phyloP scores from a whole-genome alignment of 495 filamentous ascomycete species.

The Hyaloscypha finlandica region DNA sequence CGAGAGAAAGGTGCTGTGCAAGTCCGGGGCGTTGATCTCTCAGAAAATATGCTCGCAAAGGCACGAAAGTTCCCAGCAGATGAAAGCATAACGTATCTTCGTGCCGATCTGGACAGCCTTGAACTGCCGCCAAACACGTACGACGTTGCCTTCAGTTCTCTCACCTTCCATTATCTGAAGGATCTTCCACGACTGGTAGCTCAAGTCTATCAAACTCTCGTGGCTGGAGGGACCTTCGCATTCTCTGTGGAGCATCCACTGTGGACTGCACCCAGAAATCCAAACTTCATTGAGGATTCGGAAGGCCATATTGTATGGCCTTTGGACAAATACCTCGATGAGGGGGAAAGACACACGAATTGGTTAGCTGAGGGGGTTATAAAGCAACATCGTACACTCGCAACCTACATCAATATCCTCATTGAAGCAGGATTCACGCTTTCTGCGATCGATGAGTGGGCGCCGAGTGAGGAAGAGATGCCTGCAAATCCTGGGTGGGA shows the following conservation, averaged over 20 bases:
- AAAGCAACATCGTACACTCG: slow-evolving; percentile 41
- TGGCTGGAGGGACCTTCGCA: slow-evolving; percentile 36
- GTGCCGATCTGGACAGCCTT: slow-evolving; percentile 36
- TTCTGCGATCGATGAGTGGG: slow-evolving; percentile 41
- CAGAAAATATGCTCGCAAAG: slow-evolving; percentile 38
- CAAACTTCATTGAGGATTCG: slow-evolving; percentile 29
- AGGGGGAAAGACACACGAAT: slow-evolving; percentile 29
- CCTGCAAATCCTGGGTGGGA: slow-evolving; percentile 28
- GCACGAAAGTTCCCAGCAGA: slow-evolving; percentile 33
- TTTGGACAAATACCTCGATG: slow-evolving; percentile 38
- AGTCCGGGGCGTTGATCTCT: slow-evolving; percentile 41
- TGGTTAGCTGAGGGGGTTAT: slow-evolving; percentile 39
- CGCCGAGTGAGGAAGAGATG: slow-evolving; percentile 28
- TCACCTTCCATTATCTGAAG: slow-evolving; percentile 40
- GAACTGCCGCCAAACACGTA: slow-evolving; percentile 26
- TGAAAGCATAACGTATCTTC: slow-evolving; percentile 32
- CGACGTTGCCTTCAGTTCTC: slow-evolving; percentile 40
- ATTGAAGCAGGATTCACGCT: slow-evolving; percentile 37
- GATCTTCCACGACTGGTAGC: slow-evolving; percentile 33
- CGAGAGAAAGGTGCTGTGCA: slow-evolving; percentile 32
- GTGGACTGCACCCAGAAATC: slow-evolving; percentile 38
- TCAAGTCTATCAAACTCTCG: slow-evolving; percentile 33
- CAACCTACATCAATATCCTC: slow-evolving; percentile 38
- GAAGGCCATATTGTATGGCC: slow-evolving; percentile 35
- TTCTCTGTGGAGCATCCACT: slow-evolving; percentile 44